Conservation (phyloP, 1,139 yeast species). For the Lodderomyces parapsilosis region DNA sequence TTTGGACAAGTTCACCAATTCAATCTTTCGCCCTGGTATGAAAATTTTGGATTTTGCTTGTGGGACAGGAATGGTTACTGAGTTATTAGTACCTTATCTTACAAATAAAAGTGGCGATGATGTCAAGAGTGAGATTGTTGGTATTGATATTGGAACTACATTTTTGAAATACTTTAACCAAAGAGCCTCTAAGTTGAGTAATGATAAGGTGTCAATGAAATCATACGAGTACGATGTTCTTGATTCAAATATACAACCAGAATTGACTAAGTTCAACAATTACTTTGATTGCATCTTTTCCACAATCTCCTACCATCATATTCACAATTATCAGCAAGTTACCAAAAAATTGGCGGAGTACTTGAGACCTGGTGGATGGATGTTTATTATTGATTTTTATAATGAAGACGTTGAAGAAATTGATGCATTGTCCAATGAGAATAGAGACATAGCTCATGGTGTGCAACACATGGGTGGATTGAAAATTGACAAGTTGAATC, state of each 20-base stretch:
- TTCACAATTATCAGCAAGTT: constrained; percentile 29
- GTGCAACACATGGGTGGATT: constrained; percentile 40
- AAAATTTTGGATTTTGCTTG: constrained; percentile 43
- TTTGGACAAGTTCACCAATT: constrained; percentile 12
- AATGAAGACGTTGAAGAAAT: constrained; percentile 27
- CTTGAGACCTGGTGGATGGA: constrained; percentile 32
- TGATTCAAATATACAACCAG: constrained; percentile 19
- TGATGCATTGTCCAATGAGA: not conserved
- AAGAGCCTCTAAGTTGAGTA: constrained; percentile 13
- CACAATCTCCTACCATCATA: constrained; percentile 42
- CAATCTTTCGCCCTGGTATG: constrained; percentile 26
- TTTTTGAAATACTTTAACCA: constrained; percentile 26
- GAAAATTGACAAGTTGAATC: constrained; percentile 22
- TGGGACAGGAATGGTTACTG: constrained; percentile 41
- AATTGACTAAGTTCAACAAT: constrained; percentile 18
- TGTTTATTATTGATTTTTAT: constrained; percentile 38
- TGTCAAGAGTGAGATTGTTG: constrained; percentile 23
- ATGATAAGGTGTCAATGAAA: constrained; percentile 11
- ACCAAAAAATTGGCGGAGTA: constrained; percentile 33
- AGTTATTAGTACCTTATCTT: constrained; percentile 29
- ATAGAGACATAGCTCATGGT: constrained; percentile 14
- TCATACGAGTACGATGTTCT: constrained; percentile 29
- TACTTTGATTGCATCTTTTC: constrained; percentile 35
- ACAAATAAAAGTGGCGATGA: constrained; percentile 7
- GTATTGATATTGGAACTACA: constrained; percentile 37